Percentiles rank a stretch among this genome's conserved stretches.
Conservation (phyloP, 306 rosid species). For the Citrullus colocynthis region DNA sequence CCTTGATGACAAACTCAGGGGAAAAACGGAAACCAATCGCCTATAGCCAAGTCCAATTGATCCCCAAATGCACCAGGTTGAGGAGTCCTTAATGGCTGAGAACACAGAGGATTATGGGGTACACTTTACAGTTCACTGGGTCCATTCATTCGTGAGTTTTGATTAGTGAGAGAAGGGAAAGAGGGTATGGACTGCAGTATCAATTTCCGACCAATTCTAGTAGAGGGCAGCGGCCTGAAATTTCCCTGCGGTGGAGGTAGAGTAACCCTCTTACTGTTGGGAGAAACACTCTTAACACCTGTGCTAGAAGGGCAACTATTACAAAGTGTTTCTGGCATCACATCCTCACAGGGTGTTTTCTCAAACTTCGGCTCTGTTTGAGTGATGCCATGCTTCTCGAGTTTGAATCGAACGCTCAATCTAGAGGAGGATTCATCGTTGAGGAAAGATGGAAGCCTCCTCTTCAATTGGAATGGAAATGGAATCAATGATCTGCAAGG, state of each 20-base stretch:
- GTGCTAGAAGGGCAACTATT: conserved; percentile 39
- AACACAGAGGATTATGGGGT: not conserved
- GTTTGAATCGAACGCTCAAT: conserved; percentile 34
- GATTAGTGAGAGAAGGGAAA: conserved; percentile 68
- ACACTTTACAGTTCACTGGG: not conserved
- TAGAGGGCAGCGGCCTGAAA: conserved; percentile 36
- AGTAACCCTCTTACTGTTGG: conserved; percentile 70
- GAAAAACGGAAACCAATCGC: not conserved
- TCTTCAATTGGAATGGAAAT: conserved; percentile 41
- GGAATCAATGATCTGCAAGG: conserved; percentile 23
- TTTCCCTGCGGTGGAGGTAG: conserved; percentile 39
- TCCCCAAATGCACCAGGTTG: not conserved
- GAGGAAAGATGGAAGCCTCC: conserved; percentile 50
- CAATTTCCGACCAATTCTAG: conserved; percentile 62
- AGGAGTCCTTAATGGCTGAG: not conserved
- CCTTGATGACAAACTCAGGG: not conserved
- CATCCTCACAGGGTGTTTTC: conserved; percentile 37
- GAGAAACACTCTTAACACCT: conserved; percentile 58
- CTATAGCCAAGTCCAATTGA: not conserved
- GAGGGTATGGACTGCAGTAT: conserved; percentile 70
- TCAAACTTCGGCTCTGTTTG: conserved; percentile 35
- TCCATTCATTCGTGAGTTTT: conserved; percentile 1
- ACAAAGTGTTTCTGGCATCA: conserved; percentile 38
- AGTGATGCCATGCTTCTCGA: conserved; percentile 33
- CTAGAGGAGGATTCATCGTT: conserved; percentile 39